Conservation (phyloP, 2,329 filamentous ascomycete genomes). For the Colletotrichum caudatum region DNA sequence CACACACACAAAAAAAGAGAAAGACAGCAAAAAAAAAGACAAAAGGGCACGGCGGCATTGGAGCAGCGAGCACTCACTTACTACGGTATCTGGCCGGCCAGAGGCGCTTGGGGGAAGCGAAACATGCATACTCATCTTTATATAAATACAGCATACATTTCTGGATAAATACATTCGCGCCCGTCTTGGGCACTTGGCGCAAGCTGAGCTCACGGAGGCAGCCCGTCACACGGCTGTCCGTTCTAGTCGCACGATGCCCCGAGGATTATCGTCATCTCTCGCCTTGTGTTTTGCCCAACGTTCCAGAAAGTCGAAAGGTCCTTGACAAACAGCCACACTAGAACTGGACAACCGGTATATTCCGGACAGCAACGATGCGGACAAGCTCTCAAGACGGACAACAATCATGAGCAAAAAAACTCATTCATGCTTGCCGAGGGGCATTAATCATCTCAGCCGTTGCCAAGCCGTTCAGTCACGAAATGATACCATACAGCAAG, state of each 20-base stretch:
- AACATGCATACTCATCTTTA: constrained; percentile 32
- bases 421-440: not conserved
- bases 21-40: not conserved
- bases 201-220: constrained; percentile 26
- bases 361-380: not conserved
- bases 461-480: too few relatives aligned
- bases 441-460: too few relatives aligned
- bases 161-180: constrained; percentile 31
- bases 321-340: not conserved
- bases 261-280: not conserved
- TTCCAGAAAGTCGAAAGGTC: not conserved
- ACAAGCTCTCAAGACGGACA: not conserved
- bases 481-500: too few relatives aligned
- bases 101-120: constrained; percentile 35
- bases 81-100: constrained; percentile 37
- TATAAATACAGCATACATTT: constrained; percentile 36
- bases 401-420: not conserved
- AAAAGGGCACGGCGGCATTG: constrained; percentile 1
- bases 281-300: not conserved
- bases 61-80: constrained; percentile 31
- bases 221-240: not conserved
- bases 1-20: not conserved
- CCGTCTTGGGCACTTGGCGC: constrained; percentile 27
- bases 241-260: not conserved
- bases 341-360: too few relatives aligned